A percentile compares a stretch with the other conserved stretches of the same genome.
These are phyloP conservation scores for Grigorovia transvaalensis DNA, from an alignment of 805 yeast genomes.

Conservation along the genomic window DNA sequence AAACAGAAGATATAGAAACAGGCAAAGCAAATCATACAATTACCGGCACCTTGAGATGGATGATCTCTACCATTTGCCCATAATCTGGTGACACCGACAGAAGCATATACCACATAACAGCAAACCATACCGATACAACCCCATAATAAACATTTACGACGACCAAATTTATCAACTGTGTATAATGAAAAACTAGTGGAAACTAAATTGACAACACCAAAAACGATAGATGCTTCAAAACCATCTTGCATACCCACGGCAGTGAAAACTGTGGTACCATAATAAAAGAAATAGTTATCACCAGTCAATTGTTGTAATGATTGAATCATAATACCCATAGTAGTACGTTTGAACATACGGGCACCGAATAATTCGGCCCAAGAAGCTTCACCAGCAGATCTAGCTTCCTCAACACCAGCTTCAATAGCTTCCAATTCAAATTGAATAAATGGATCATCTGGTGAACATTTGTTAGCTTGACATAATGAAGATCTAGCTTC, in stretches of 20 bases:
- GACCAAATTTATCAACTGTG: constrained; percentile 46
- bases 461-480: constrained; percentile 43
- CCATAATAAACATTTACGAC: constrained; percentile 37
- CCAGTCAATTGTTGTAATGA: constrained; percentile 62
- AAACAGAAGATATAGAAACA: constrained; percentile 63
- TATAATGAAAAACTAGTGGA: constrained; percentile 46
- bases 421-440: constrained; percentile 47
- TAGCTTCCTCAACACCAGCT: constrained; percentile 53
- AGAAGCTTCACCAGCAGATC: constrained; percentile 51
- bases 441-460: constrained; percentile 45
- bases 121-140: constrained; percentile 41
- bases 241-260: constrained; percentile 54
- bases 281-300: constrained; percentile 58
- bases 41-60: constrained; percentile 45
- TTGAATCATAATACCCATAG: constrained; percentile 47
- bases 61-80: constrained; percentile 34
- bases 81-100: constrained; percentile 46
- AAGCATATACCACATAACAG: constrained; percentile 42
- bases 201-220: constrained; percentile 51
- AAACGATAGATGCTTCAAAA: constrained; percentile 47
- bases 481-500: constrained; percentile 55
- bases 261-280: constrained; percentile 52
- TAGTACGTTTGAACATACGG: constrained; percentile 49
- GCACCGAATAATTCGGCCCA: constrained; percentile 52
- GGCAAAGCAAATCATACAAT: constrained; percentile 61